Conservation (phyloP, 768 basidiomycete genomes). For the Gautieria morchelliformis region DNA sequence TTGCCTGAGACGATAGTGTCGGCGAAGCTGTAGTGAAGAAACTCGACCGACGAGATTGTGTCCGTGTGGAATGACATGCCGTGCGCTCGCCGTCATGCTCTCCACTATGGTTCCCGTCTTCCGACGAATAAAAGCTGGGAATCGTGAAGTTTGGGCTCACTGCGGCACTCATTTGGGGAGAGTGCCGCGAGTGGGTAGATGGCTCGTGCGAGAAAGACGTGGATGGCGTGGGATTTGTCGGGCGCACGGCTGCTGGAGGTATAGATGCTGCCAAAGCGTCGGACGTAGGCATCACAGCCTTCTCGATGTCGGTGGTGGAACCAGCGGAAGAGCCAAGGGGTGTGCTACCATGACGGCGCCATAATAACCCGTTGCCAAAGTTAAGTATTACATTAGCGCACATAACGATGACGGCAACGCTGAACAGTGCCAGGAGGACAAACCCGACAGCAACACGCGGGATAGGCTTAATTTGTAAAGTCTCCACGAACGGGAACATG, state of each 20-base stretch:
- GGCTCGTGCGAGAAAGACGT: conserved; percentile 6
- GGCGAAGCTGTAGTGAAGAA: conserved; percentile 2
- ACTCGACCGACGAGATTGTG: background rate
- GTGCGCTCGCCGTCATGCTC: background rate
- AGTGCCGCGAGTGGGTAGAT: conserved; percentile 2
- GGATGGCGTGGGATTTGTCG: conserved; percentile 4
- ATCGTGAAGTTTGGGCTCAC: conserved; percentile 9
- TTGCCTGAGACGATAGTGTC: background rate
- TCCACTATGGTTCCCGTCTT: background rate
- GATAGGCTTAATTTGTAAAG: conserved; percentile 57
- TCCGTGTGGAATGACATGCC: background rate
- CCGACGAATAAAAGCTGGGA: conserved; percentile 3
- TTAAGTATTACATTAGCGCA: conserved; percentile 58
- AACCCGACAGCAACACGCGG: conserved; percentile 76
- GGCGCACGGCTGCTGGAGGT: background rate
- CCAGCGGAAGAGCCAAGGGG: conserved; percentile 2
- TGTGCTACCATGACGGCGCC: conserved; percentile 2
- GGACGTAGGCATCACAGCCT: background rate
- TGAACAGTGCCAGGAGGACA: conserved; percentile 61
- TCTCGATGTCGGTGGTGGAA: conserved; percentile 2
- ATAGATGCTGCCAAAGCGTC: background rate
- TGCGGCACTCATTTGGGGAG: conserved; percentile 2
- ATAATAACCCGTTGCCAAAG: conserved; percentile 12
- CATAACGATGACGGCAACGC: conserved; percentile 58
- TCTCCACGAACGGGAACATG: conserved; percentile 68